Base-by-base conservation (phyloP, 805 yeast genomes). In the Tetrapisispora phaffii region DNA sequence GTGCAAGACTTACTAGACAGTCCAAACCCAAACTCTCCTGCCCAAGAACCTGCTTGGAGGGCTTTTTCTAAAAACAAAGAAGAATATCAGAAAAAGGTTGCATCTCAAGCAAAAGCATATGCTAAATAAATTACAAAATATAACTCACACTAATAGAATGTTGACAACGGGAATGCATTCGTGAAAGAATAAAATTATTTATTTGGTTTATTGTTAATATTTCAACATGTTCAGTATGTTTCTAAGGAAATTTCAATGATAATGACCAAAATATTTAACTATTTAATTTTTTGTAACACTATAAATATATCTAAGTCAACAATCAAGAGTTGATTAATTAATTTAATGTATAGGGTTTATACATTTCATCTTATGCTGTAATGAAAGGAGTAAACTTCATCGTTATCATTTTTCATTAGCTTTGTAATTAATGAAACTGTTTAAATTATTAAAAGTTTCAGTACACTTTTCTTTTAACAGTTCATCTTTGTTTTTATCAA, bases 11-110 rank as follows among this genome's bases (percentile, higher is more conserved):
- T 93, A 45, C 71, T 93, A 49, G 85, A 84, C 57, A 75, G 80
- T 32, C 99, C 99, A 32, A 93, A 93, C 60, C 95, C 95, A 20
- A 81, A 81, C 50, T 88, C 97, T 0, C 98, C 98, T 2, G 98
- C 98, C 0, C 98, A 93, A 67, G 93, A 87, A 53, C 95, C 95
- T 3, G 97, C 98, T 1, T 93, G 89, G 86, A 82, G 82, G 63
- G 86, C 90, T 0, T 89, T 77, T 59, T 75, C 76, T 17, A 79
- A 77, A 59, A 85, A 87, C 60, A 75, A 75, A 57, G 69, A 71
- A 0, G 68, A 74, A 35, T 93, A 93, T 62, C 86, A 82, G 47
- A 77, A 76, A 62, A 82, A 78, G 56, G 95, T 93, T 24, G 68
- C 68, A 51, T 86, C 85, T 51, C 97, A 93, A 67, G 87, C 93